Conservation (phyloP, 2,329 filamentous ascomycete genomes). For the Talaromyces verruculosus region DNA sequence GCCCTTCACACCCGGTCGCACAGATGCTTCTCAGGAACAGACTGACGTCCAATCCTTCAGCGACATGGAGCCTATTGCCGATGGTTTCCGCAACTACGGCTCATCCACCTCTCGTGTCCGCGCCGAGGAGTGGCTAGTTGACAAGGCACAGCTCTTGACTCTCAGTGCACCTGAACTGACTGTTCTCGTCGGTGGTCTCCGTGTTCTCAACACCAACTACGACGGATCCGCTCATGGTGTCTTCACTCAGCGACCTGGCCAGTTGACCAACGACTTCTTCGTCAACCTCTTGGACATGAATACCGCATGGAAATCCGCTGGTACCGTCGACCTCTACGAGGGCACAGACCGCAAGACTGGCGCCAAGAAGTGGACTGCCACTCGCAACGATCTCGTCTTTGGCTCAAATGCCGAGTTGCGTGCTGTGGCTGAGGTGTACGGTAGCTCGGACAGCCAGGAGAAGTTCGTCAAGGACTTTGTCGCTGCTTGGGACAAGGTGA, state of each 20-base stretch:
- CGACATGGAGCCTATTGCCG: constrained; percentile 67
- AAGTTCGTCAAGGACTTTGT: constrained; percentile 73
- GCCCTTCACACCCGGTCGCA: constrained; percentile 71
- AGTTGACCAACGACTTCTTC: constrained; percentile 78
- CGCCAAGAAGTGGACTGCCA: constrained; percentile 66
- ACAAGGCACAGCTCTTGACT: constrained; percentile 68
- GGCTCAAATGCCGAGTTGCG: constrained; percentile 74
- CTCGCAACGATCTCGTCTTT: constrained; percentile 68
- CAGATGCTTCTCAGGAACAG: constrained; percentile 69
- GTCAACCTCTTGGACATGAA: constrained; percentile 70
- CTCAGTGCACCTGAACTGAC: constrained; percentile 70
- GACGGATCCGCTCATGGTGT: constrained; percentile 68
- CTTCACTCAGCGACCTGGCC: constrained; percentile 66
- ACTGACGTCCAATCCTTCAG: constrained; percentile 66
- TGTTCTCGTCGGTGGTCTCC: constrained; percentile 70
- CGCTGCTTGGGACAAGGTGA: constrained; percentile 70
- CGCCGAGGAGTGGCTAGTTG: constrained; percentile 69
- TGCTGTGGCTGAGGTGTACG: constrained; percentile 70
- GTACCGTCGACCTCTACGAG: constrained; percentile 56
- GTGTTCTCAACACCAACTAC: constrained; percentile 67
- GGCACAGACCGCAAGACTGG: constrained; percentile 66
- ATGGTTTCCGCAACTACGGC: constrained; percentile 80
- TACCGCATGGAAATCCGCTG: constrained; percentile 63
- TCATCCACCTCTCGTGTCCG: constrained; percentile 59
- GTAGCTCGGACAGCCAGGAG: constrained; percentile 56